Base-by-base conservation (phyloP, 441 rosid species). In the Gossypium schwendimanii region DNA sequence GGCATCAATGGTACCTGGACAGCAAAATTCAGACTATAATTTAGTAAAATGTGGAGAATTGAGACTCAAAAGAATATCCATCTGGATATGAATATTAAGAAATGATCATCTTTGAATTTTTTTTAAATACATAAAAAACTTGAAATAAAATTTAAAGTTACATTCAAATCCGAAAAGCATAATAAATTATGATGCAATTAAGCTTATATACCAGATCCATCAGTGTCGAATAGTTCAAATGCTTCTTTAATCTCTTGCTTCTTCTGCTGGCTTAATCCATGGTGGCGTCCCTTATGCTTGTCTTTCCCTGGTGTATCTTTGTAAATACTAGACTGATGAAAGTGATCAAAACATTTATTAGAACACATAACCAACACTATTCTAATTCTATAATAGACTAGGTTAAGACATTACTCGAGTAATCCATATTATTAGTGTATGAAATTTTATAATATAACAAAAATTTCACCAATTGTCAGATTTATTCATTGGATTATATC, bases 181-280 rank as follows among this genome's bases (percentile, higher is more conserved):
- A 50, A 7, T 50, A 5, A n/a, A n/a, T 50, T n/a, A 50, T 17
- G 6, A 50, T 15, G 12, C 6, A 28, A 28, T 28, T 28, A 17
- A 53, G 3, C 11, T 31, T 54, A 24, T 45, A 47, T 81, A 91
- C 98, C 98, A 60, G 98, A 95, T 44, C 95, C 95, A 89, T 95
- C 99, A 24, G 92, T 95, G 78, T 95, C 99, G 53, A 93, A 95
- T 4, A 95, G 83, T 44, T 95, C 96, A 75, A 95, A 95, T 15
- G 99, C 98, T 84, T 95, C 99, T 77, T 72, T 90, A 73, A 95
- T 95, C 83, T 93, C 98, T 79, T 86, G 93, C 79, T 33, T 93
- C 88, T 87, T 88, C 81, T 84, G 90, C 28, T 75, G 81, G 21
- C 83, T 80, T 47, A 93, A 73, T 17, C 91, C 94, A 73, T 87